Conservation (phyloP, 2,329 filamentous ascomycete genomes). For the Phyllosticta paracitricarpa region DNA sequence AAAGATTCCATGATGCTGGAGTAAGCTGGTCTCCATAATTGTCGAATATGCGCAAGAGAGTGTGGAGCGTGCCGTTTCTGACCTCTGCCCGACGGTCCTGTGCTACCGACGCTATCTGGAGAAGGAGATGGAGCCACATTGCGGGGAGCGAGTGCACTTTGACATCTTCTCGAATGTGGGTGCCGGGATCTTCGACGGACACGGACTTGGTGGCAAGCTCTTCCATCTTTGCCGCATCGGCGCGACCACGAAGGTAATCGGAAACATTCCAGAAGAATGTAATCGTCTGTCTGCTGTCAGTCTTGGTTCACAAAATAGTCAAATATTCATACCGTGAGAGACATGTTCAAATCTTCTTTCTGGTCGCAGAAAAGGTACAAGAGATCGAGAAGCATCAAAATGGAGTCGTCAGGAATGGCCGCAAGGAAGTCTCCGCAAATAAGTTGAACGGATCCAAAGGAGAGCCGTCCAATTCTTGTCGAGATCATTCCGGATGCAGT, state of each 20-base stretch:
- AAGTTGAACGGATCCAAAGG: slow-evolving; percentile 82
- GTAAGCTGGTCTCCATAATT: slow-evolving; percentile 75
- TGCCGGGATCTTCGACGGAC: background rate
- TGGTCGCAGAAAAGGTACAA: slow-evolving; percentile 85
- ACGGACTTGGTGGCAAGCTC: slow-evolving; percentile 8
- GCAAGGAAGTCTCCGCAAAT: slow-evolving; percentile 90
- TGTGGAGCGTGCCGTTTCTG: slow-evolving; percentile 82
- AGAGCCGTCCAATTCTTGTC: slow-evolving; percentile 67
- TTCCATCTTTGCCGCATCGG: slow-evolving; percentile 29
- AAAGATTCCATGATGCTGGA: slow-evolving; percentile 72
- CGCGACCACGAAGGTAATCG: slow-evolving; percentile 59
- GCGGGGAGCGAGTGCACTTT: slow-evolving; percentile 48
- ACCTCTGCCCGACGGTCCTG: slow-evolving; percentile 64
- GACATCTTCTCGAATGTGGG: slow-evolving; percentile 2
- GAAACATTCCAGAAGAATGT: slow-evolving; percentile 96
- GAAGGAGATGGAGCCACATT: slow-evolving; percentile 67
- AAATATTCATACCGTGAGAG: slow-evolving; percentile 60
- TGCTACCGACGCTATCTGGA: slow-evolving; percentile 61
- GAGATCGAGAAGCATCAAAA: slow-evolving; percentile 78
- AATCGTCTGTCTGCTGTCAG: slow-evolving; percentile 50
- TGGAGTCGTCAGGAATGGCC: slow-evolving; percentile 53
- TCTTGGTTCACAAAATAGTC: background rate
- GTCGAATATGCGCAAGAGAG: slow-evolving; percentile 81
- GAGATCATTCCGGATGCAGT: slow-evolving; percentile 37
- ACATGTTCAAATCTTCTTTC: slow-evolving; percentile 87